phyloP scores from a whole-genome alignment of 2,329 filamentous ascomycete species.

The Penicillium sp. region DNA sequence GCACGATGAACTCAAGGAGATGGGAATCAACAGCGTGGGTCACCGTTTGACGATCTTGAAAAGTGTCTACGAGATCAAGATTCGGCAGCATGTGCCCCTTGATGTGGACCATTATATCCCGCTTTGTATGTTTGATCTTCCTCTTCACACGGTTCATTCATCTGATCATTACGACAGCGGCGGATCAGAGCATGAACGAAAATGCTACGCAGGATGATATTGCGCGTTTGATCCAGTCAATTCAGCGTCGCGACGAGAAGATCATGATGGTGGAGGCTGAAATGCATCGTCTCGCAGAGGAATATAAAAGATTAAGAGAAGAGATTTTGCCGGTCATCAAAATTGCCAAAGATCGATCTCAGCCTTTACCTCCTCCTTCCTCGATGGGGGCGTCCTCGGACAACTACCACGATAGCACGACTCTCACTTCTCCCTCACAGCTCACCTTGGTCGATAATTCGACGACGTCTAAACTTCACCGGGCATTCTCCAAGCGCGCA shows the following conservation, averaged over 20 bases:
- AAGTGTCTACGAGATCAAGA: conserved; percentile 94
- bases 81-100: conserved; percentile 86
- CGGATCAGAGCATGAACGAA: conserved; percentile 84
- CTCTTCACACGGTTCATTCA: conserved; percentile 9
- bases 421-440: conserved; percentile 40
- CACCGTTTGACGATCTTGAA: conserved; percentile 94
- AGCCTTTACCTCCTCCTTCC: conserved; percentile 71
- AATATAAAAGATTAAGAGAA: conserved; percentile 84
- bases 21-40: conserved; percentile 89
- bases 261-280: conserved; percentile 83
- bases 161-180: conserved; percentile 59
- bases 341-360: conserved; percentile 86
- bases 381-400: conserved; percentile 23
- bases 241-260: conserved; percentile 86
- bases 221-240: conserved; percentile 83
- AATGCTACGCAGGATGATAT: conserved; percentile 92
- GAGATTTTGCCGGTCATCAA: conserved; percentile 89
- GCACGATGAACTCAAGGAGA: conserved; percentile 92
- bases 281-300: conserved; percentile 78
- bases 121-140: conserved; percentile 64
- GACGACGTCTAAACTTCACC: conserved; percentile 59
- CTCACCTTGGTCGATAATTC: conserved; percentile 41
- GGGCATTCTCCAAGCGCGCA: conserved; percentile 76
- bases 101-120: conserved; percentile 94
- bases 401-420: conserved; percentile 36